phyloP scores from a whole-genome alignment of 495 filamentous ascomycete species.

The Lophiostoma macrostomum region DNA sequence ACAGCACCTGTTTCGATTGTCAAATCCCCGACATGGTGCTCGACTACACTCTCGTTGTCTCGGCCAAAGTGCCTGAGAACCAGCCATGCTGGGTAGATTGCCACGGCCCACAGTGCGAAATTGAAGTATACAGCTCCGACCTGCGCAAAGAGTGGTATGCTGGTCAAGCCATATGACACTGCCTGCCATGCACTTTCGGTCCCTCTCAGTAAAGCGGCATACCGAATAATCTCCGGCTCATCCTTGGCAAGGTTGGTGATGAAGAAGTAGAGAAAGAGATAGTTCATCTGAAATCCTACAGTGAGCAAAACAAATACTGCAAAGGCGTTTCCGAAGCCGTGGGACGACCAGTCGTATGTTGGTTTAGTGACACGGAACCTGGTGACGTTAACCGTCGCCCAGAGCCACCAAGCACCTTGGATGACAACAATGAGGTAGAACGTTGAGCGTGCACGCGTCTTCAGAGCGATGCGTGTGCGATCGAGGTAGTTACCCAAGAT shows the following conservation, averaged over 20 bases:
- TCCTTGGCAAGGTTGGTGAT: slow-evolving; percentile 56
- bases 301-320: slow-evolving; percentile 58
- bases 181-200: slow-evolving; percentile 63
- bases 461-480: slow-evolving; percentile 44
- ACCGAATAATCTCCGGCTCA: slow-evolving; percentile 58
- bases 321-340: slow-evolving; percentile 57
- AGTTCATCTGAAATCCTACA: slow-evolving; percentile 61
- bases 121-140: slow-evolving; percentile 62
- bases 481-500: slow-evolving; percentile 58
- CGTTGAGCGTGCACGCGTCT: slow-evolving; percentile 45
- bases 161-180: slow-evolving; percentile 59
- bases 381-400: slow-evolving; percentile 56
- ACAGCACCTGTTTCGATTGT: too few species aligned
- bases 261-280: slow-evolving; percentile 63
- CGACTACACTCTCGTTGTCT: background rate
- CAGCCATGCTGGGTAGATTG: slow-evolving; percentile 58
- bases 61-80: slow-evolving; percentile 54
- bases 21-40: too few species aligned
- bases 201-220: slow-evolving; percentile 57
- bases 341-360: slow-evolving; percentile 55
- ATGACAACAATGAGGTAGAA: slow-evolving; percentile 49
- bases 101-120: slow-evolving; percentile 58
- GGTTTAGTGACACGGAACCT: slow-evolving; percentile 51
- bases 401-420: slow-evolving; percentile 62
- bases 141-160: slow-evolving; percentile 55